Percentiles rank a stretch among this genome's conserved stretches.
Conservation (phyloP, 257 asterid species). For the Plantago ovata region DNA sequence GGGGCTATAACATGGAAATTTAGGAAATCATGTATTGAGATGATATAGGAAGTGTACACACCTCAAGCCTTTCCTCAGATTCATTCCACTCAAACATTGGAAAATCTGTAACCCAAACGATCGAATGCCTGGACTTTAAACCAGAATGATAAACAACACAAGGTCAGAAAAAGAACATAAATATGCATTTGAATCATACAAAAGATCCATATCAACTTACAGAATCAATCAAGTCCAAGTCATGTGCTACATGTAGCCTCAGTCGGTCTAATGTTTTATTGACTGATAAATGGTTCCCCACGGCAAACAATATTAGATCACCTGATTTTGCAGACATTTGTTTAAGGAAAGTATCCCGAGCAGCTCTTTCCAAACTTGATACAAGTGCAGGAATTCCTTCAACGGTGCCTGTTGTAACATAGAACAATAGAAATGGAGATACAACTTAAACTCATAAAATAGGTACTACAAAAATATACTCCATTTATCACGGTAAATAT, state of each 20-base stretch:
- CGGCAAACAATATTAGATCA: constrained; percentile 91
- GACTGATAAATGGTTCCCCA: constrained; percentile 67
- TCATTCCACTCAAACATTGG: constrained; percentile 99
- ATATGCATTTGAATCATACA: background rate
- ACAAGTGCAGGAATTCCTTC: constrained; percentile 88
- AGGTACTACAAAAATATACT: background rate
- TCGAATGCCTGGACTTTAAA: constrained; percentile 71
- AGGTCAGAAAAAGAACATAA: constrained; percentile 15
- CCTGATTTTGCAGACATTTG: constrained; percentile 61
- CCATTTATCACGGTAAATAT: too few species aligned
- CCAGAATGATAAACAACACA: constrained; percentile 19
- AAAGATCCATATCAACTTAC: constrained; percentile 41
- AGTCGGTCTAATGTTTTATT: constrained; percentile 76
- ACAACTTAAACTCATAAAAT: background rate
- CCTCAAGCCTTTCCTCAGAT: constrained; percentile 89
- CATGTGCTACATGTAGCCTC: constrained; percentile 64
- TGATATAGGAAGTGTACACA: constrained; percentile 29
- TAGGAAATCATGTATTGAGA: background rate
- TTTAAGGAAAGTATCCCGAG: constrained; percentile 49
- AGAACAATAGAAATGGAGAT: constrained; percentile 8
- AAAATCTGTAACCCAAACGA: constrained; percentile 98
- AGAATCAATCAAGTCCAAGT: constrained; percentile 71
- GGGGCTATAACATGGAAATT: too few species aligned
- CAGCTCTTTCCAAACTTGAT: constrained; percentile 54
- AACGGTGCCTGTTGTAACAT: constrained; percentile 48